Percentiles rank a stretch among this genome's conserved stretches.
Evolutionary conservation across 2,329 filamentous ascomycete species (phyloP).

Genomic region (Aspergillus tamarii): DNA sequence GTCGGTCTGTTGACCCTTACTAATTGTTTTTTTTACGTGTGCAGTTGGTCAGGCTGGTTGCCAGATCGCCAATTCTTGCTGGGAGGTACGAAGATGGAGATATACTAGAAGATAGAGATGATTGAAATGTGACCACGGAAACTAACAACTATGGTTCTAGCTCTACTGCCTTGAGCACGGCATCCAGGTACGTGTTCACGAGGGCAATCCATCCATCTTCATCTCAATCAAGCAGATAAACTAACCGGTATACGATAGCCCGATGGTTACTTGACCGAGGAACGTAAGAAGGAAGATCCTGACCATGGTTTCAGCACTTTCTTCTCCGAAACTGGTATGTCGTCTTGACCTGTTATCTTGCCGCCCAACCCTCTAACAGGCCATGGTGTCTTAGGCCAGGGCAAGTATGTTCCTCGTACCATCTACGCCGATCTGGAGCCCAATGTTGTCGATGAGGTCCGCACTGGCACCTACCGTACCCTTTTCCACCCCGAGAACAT

Average conservation of each 20-base stretch:
- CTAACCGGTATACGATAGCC: conserved; percentile 61
- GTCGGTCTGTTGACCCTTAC: conserved; percentile 22
- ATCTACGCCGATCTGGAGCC: conserved; percentile 99
- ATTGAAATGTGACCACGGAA: conserved; percentile 16
- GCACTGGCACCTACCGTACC: conserved; percentile 92
- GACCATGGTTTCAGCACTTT: conserved; percentile 99
- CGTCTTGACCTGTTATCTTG: conserved; percentile 9
- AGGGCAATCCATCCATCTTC: neutral
- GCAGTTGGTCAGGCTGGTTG: conserved; percentile 99
- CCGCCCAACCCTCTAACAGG: conserved; percentile 15
- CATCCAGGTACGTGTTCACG: conserved; percentile 75
- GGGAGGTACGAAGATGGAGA: conserved; percentile 72
- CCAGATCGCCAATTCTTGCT: conserved; percentile 99
- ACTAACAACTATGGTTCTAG: conserved; percentile 57
- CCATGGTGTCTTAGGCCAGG: conserved; percentile 69
- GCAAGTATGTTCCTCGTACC: conserved; percentile 97
- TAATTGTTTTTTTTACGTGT: conserved; percentile 28
- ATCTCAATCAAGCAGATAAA: neutral
- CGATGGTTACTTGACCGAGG: conserved; percentile 97
- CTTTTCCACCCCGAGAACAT: conserved; percentile 99
- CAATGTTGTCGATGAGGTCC: conserved; percentile 98
- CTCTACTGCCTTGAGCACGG: conserved; percentile 99
- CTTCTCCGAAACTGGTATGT: conserved; percentile 97
- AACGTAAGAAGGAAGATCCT: conserved; percentile 89
- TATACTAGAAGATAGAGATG: conserved; percentile 1